These are phyloP conservation scores for Talaromyces sp. DNA, from an alignment of 2,329 filamentous ascomycete species.

Conservation along the genomic window DNA sequence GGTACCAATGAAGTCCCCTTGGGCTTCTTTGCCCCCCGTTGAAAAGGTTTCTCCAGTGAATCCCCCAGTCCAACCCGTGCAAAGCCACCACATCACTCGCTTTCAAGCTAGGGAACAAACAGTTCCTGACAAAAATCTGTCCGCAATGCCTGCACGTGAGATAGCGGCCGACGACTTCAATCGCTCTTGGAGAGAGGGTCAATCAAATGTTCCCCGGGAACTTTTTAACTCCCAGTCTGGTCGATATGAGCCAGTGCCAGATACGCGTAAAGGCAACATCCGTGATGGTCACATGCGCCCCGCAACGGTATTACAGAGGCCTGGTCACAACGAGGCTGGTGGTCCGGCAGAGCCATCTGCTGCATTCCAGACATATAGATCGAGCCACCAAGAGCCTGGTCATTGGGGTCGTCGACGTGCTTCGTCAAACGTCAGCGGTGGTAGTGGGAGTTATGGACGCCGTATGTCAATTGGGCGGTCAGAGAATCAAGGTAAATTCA, in stretches of 20 bases:
- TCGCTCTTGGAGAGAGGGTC: slow-evolving; percentile 74
- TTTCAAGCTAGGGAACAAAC: slow-evolving; percentile 55
- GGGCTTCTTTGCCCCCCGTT: slow-evolving; percentile 81
- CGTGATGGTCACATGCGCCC: slow-evolving; percentile 69
- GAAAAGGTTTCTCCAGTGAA: slow-evolving; percentile 74
- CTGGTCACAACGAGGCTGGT: slow-evolving; percentile 58
- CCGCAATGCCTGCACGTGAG: slow-evolving; percentile 63
- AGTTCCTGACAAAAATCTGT: slow-evolving; percentile 54
- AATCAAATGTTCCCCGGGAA: slow-evolving; percentile 63
- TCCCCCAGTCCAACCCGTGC: slow-evolving; percentile 35
- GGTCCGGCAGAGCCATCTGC: slow-evolving; percentile 78
- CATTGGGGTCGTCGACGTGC: slow-evolving; percentile 73
- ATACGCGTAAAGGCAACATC: slow-evolving; percentile 66
- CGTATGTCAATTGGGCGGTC: slow-evolving; percentile 57
- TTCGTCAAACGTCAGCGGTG: slow-evolving; percentile 88
- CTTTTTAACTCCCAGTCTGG: slow-evolving; percentile 95
- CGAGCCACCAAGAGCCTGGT: slow-evolving; percentile 60
- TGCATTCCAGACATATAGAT: slow-evolving; percentile 77
- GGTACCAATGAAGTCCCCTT: slow-evolving; percentile 80
- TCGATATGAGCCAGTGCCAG: slow-evolving; percentile 81
- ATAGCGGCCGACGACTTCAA: slow-evolving; percentile 94
- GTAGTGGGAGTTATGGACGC: slow-evolving; percentile 67
- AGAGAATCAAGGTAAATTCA: slow-evolving; percentile 39
- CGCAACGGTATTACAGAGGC: slow-evolving; percentile 74
- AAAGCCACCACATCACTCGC: slow-evolving; percentile 45